Percentiles rank a stretch among this genome's conserved stretches.
phyloP scores from a whole-genome alignment of 305 asterid genomes.

The Solanum hybrid region DNA sequence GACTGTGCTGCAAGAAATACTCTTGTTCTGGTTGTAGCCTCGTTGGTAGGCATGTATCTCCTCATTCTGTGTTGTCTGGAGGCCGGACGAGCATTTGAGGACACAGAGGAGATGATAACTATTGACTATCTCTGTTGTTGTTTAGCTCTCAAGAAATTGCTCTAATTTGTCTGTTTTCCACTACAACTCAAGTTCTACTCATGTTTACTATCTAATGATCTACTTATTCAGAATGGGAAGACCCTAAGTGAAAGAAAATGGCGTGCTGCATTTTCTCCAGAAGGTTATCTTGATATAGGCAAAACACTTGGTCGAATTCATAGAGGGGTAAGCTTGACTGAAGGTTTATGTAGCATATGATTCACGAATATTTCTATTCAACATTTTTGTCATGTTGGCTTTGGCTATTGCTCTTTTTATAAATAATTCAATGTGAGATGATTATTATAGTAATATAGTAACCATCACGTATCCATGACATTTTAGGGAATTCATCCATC shows the following conservation, averaged over 20 bases:
- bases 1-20: neutral
- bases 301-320: slow-evolving; percentile 70
- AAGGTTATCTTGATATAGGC: slow-evolving; percentile 74
- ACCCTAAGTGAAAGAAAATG: slow-evolving; percentile 77
- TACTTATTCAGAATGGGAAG: slow-evolving; percentile 58
- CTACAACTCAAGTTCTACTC: neutral
- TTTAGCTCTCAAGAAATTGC: neutral
- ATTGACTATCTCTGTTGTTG: neutral
- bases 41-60: neutral
- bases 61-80: neutral
- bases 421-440: neutral
- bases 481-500: slow-evolving; percentile 89
- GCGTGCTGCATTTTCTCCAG: slow-evolving; percentile 62
- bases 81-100: neutral
- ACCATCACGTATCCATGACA: slow-evolving; percentile 9
- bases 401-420: neutral
- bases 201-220: slow-evolving; percentile 4
- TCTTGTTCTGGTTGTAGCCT: neutral
- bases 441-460: neutral
- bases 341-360: slow-evolving; percentile 2
- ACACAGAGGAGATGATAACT: neutral
- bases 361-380: neutral
- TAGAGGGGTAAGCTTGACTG: slow-evolving; percentile 62
- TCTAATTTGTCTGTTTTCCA: neutral
- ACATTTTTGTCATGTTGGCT: neutral